Percentiles rank a stretch among this genome's conserved stretches.
Evolutionary conservation across 1,284 basidiomycete genomes (phyloP).

Genomic region (Ustilago xerochloae): DNA sequence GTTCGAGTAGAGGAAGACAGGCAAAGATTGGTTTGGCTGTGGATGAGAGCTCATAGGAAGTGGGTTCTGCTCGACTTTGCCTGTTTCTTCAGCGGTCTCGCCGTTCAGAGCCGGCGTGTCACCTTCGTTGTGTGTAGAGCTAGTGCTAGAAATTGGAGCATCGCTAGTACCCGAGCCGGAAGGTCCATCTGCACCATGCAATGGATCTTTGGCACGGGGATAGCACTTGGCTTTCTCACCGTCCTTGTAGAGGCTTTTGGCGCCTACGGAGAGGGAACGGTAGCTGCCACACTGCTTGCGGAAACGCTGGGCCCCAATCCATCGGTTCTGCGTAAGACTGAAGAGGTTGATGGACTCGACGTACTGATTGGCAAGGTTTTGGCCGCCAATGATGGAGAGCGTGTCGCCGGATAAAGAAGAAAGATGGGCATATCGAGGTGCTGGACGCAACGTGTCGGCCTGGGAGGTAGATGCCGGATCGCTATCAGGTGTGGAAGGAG

Average conservation of each 20-base stretch:
- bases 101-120: neutral
- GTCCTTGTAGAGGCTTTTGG: constrained; percentile 35
- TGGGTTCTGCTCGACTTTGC: constrained; percentile 41
- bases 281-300: constrained; percentile 61
- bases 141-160: neutral
- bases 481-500: neutral
- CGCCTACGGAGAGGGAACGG: constrained; percentile 52
- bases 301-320: constrained; percentile 51
- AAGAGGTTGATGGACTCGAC: constrained; percentile 68
- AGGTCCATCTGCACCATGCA: constrained; percentile 8
- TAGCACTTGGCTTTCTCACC: constrained; percentile 54
- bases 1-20: constrained; percentile 62
- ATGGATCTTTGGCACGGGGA: constrained; percentile 44
- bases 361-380: constrained; percentile 75
- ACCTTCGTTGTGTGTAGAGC: neutral
- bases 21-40: constrained; percentile 21
- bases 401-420: constrained; percentile 52
- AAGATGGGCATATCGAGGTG: constrained; percentile 61
- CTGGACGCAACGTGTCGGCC: constrained; percentile 23
- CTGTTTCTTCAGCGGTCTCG: neutral
- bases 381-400: constrained; percentile 92
- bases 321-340: constrained; percentile 44
- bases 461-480: constrained; percentile 16
- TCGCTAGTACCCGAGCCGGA: neutral
- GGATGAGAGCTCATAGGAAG: constrained; percentile 45